Evolutionary conservation across 129 eudicot genomes (phyloP), one percentile per base, ranked within the genome.

Genomic region (Helichrysum umbraculigerum): DNA sequence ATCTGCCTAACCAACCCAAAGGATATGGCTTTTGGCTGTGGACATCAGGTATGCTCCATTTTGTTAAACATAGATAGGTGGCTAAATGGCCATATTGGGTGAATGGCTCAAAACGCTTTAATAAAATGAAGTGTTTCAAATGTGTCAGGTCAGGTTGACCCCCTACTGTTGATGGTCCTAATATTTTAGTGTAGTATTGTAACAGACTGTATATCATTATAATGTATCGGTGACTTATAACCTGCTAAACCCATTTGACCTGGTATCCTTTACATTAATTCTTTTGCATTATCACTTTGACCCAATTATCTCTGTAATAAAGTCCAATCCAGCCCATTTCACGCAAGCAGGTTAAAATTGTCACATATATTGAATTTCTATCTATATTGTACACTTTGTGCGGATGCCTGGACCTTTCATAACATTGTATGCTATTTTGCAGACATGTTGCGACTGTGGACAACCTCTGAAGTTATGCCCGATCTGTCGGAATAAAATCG

Each of bases 21-120:
- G 77, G 91, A 93, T 84, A 78, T 93, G 97, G 98, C 98, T 41
- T 93, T 93, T 74, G 98, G 98, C 29, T 93, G 98, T 76, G 98
- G 98, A 35, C 98, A 93, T 80, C 98, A 93, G 98, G 98, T 93
- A 87, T 68, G 66, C 30, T 82, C 29, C 17, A 11, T 56, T 57
- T 16, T 71, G 29, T n/a, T 4, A 5, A 22, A 62, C n/a, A 47
- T 62, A 29, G 4, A 14, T 28, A 61, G 6, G 67, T 61, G 35
- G 67, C 37, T 15, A 66, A 35, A 35, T 22, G 51, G 70, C 29
- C 16, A 9, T 17, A n/a, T 66, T 63, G 35, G 17, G 52, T 2
- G 1, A 44, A 44, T 44, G 52, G 16, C 12, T 44, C 4, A 12
- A 44, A 44, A 14, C 52, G 4, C 3, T 17, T 12, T 3, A 11